phyloP scores from a whole-genome alignment of 345 rosid species.

The Geranium rotundifolium region DNA sequence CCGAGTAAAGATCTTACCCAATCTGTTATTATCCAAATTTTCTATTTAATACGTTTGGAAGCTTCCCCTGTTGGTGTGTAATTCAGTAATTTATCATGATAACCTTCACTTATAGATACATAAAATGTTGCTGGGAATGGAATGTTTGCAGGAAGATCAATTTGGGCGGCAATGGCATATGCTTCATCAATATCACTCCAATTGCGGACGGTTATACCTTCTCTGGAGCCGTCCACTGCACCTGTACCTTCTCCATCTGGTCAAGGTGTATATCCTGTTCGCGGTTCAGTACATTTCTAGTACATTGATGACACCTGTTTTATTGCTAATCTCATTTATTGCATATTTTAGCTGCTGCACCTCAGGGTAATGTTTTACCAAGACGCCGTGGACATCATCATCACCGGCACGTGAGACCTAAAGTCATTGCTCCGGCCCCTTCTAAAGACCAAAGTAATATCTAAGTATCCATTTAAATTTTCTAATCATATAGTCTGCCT shows the following conservation, averaged over 20 bases:
- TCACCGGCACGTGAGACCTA: conserved; percentile 46
- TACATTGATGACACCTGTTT: not conserved
- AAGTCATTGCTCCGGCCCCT: conserved; percentile 52
- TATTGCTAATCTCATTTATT: conserved; percentile 12
- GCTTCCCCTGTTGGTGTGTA: not conserved
- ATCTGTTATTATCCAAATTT: not conserved
- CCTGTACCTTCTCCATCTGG: conserved; percentile 41
- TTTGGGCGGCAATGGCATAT: conserved; percentile 31
- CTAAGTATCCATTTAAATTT: not conserved
- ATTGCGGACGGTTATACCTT: conserved; percentile 22
- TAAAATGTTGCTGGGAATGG: conserved; percentile 6
- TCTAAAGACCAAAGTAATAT: conserved; percentile 45
- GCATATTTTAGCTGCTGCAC: conserved; percentile 25
- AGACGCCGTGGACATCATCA: conserved; percentile 40
- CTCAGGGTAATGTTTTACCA: conserved; percentile 25
- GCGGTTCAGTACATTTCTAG: not conserved
- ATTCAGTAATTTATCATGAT: not conserved
- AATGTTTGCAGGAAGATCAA: conserved; percentile 39
- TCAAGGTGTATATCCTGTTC: conserved; percentile 24
- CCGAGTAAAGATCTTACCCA: not conserved
- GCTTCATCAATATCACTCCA: conserved; percentile 23
- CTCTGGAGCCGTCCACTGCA: conserved; percentile 22
- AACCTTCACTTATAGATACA: not conserved
- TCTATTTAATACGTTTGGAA: not conserved
- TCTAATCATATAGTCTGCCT: not conserved